phyloP scores from a whole-genome alignment of 805 yeast genomes.

The Starmerella stellata region DNA sequence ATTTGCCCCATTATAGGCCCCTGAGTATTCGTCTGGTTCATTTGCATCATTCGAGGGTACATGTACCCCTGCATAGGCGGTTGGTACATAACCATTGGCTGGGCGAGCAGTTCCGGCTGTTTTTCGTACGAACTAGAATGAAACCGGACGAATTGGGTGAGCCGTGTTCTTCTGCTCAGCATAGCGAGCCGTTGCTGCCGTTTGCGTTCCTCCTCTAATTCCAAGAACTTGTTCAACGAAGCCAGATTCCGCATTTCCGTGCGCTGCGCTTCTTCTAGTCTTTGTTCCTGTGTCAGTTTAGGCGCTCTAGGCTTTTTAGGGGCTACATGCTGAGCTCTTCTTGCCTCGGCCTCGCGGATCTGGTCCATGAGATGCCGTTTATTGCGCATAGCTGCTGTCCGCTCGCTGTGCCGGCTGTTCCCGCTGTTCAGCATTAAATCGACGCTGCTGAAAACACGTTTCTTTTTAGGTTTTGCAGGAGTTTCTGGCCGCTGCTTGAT shows the following conservation, averaged over 20 bases:
- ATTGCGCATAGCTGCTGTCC: conserved; percentile 60
- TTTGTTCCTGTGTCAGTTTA: conserved; percentile 47
- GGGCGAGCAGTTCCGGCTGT: not conserved
- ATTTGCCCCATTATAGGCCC: too few relatives aligned
- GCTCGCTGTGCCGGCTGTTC: conserved; percentile 49
- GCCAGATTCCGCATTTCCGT: conserved; percentile 63
- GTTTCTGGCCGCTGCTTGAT: conserved; percentile 23
- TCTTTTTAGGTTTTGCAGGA: conserved; percentile 10
- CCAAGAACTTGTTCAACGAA: conserved; percentile 59
- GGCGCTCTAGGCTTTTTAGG: conserved; percentile 18
- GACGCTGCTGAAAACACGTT: conserved; percentile 11
- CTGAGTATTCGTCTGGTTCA: too few relatives aligned
- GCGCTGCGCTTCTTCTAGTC: conserved; percentile 63
- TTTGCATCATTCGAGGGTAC: too few relatives aligned
- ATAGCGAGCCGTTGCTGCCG: conserved; percentile 57
- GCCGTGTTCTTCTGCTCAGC: conserved; percentile 42
- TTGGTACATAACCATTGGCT: not conserved
- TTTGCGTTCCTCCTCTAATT: conserved; percentile 68
- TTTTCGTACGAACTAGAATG: conserved; percentile 6
- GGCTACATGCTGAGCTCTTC: conserved; percentile 29
- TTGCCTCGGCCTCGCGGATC: conserved; percentile 47
- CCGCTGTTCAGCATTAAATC: conserved; percentile 28
- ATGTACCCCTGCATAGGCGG: too few relatives aligned
- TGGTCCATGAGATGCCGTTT: conserved; percentile 61
- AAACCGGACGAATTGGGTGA: conserved; percentile 40